These are phyloP conservation scores for Microglena sp. DNA, from an alignment of 139 green algal species.

Conservation along the genomic window DNA sequence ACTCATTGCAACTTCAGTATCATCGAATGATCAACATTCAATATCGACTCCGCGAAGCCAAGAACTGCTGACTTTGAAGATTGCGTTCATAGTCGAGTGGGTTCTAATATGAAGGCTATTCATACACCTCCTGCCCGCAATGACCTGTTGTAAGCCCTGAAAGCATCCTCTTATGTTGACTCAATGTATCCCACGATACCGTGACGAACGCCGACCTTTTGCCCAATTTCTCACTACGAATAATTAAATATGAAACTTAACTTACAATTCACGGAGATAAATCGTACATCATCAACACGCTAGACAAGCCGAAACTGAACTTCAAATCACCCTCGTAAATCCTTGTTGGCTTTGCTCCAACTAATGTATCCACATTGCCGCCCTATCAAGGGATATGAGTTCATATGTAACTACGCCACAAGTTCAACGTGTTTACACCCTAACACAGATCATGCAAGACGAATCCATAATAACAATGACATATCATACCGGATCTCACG, in stretches of 20 bases:
- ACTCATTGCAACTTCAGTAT: slow-evolving; percentile 23
- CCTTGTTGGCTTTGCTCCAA: slow-evolving; percentile 10
- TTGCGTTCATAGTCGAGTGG: background rate
- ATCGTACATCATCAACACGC: background rate
- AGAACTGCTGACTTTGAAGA: slow-evolving; percentile 2
- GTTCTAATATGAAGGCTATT: too few species aligned
- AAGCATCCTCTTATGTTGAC: slow-evolving; percentile 3
- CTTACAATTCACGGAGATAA: slow-evolving; percentile 13
- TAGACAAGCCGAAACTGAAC: slow-evolving; percentile 10
- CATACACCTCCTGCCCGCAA: too few species aligned
- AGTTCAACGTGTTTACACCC: slow-evolving; percentile 12
- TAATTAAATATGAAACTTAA: slow-evolving; percentile 17
- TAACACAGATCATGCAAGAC: too few species aligned
- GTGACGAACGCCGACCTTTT: slow-evolving; percentile 12
- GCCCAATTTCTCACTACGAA: background rate
- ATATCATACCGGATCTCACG: too few species aligned
- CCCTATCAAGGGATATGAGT: background rate
- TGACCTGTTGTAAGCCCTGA: background rate
- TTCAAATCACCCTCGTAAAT: slow-evolving; percentile 19
- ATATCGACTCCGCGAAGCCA: slow-evolving; percentile 7
- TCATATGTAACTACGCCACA: too few species aligned
- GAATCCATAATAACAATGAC: too few species aligned
- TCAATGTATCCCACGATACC: slow-evolving; percentile 19
- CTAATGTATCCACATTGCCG: background rate
- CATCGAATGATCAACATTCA: slow-evolving; percentile 17